Percentiles rank a stretch among this genome's conserved stretches.
phyloP scores from a whole-genome alignment of 2,329 filamentous ascomycete species.

The Penicillium fuscoglaucum region DNA sequence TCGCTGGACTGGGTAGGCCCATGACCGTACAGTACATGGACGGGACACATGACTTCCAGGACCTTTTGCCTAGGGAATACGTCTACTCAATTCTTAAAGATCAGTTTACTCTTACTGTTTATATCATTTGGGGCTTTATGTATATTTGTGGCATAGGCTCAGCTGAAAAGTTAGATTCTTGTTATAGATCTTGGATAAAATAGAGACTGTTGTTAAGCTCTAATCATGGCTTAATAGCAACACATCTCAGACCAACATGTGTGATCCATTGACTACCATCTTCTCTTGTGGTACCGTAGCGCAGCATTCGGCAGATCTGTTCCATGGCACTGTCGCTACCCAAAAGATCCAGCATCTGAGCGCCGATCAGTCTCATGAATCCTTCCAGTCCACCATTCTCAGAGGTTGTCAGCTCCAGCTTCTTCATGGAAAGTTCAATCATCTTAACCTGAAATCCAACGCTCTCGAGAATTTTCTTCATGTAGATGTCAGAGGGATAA shows the following conservation, averaged over 20 bases:
- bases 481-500: constrained; percentile 3
- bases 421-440: neutral
- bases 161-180: neutral
- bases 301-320: constrained; percentile 2
- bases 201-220: constrained; percentile 8
- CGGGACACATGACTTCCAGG: neutral
- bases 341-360: constrained; percentile 7
- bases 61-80: neutral
- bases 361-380: constrained; percentile 1
- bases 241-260: constrained; percentile 5
- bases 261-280: constrained; percentile 7
- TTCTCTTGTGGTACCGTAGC: constrained; percentile 1
- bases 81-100: neutral
- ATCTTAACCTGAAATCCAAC: constrained; percentile 3
- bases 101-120: neutral
- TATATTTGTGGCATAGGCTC: neutral
- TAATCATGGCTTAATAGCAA: constrained; percentile 7
- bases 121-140: neutral
- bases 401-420: neutral
- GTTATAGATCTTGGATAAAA: neutral
- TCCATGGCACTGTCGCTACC: neutral
- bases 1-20: neutral
- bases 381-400: neutral
- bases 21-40: neutral
- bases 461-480: neutral